These are phyloP conservation scores for Colletotrichum cereale DNA, from an alignment of 2,329 filamentous ascomycete species.

Conservation along the genomic window DNA sequence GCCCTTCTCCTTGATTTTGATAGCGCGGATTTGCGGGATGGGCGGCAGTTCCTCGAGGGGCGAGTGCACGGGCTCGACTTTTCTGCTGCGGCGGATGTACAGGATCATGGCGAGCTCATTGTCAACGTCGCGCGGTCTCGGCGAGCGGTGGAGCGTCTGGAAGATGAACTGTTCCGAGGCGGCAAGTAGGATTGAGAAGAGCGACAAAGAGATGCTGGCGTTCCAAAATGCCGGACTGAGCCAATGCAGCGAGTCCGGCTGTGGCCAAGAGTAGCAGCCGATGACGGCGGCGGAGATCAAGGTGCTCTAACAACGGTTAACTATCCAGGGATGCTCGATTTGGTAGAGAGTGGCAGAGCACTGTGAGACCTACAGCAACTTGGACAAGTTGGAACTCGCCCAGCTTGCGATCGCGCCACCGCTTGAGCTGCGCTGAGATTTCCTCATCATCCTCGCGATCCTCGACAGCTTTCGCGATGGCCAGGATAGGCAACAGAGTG, in stretches of 20 bases:
- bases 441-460: constrained; percentile 31
- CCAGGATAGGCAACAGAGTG: constrained; percentile 43
- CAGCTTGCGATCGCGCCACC: constrained; percentile 44
- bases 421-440: constrained; percentile 40
- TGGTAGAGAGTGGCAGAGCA: background rate
- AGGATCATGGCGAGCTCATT: constrained; percentile 42
- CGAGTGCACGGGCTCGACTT: constrained; percentile 28
- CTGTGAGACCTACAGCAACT: constrained; percentile 41
- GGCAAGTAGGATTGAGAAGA: constrained; percentile 46
- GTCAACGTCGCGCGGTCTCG: constrained; percentile 32
- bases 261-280: constrained; percentile 46
- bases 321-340: background rate
- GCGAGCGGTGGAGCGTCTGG: constrained; percentile 41
- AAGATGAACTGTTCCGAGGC: constrained; percentile 47
- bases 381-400: constrained; percentile 44
- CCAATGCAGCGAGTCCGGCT: constrained; percentile 43
- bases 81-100: constrained; percentile 31
- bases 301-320: constrained; percentile 40
- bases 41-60: constrained; percentile 34
- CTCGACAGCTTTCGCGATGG: constrained; percentile 41
- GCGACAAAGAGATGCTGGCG: constrained; percentile 45
- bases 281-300: constrained; percentile 46
- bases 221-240: constrained; percentile 44
- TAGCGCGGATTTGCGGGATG: constrained; percentile 37
- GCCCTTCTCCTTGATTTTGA: constrained; percentile 32